phyloP scores from a whole-genome alignment of 768 basidiomycete species.

The Porphyrellus cyaneotinctus region DNA sequence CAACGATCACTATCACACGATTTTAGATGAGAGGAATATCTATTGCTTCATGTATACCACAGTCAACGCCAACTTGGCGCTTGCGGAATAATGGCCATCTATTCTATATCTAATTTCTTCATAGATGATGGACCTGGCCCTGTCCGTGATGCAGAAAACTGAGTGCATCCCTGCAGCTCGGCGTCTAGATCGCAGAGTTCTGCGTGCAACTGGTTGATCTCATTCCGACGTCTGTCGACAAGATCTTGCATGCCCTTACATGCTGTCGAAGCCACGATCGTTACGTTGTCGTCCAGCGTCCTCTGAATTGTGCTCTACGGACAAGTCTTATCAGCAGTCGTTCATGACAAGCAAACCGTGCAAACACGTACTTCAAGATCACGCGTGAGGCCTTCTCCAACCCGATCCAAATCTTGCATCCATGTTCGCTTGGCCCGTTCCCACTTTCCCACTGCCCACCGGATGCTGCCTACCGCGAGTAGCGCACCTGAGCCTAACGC shows the following conservation, averaged over 20 bases:
- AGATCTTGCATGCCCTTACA: conserved; percentile 43
- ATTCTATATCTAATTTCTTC: conserved; percentile 8
- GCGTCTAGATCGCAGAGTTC: conserved; percentile 41
- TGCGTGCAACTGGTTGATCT: conserved; percentile 41
- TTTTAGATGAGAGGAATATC: conserved; percentile 20
- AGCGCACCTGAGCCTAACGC: conserved; percentile 59
- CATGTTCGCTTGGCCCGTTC: conserved; percentile 62
- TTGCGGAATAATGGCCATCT: conserved; percentile 8
- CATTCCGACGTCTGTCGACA: conserved; percentile 39
- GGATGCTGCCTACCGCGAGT: conserved; percentile 43
- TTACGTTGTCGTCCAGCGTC: conserved; percentile 50
- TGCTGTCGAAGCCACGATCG: conserved; percentile 47
- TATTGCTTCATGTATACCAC: conserved; percentile 29
- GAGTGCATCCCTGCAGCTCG: conserved; percentile 24
- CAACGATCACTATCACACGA: conserved; percentile 27
- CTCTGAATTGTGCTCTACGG: conserved; percentile 43
- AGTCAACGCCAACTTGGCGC: conserved; percentile 5
- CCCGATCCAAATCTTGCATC: conserved; percentile 63
- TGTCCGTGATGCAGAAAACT: conserved; percentile 9
- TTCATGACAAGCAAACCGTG: not conserved
- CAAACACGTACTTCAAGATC: conserved; percentile 52
- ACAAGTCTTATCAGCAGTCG: conserved; percentile 1
- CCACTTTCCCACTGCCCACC: conserved; percentile 67
- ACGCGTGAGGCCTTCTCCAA: conserved; percentile 58
- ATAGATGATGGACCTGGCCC: not conserved